Evolutionary conservation across 2,329 filamentous ascomycete species (phyloP).

Genomic region (Nemania bipapillata): DNA sequence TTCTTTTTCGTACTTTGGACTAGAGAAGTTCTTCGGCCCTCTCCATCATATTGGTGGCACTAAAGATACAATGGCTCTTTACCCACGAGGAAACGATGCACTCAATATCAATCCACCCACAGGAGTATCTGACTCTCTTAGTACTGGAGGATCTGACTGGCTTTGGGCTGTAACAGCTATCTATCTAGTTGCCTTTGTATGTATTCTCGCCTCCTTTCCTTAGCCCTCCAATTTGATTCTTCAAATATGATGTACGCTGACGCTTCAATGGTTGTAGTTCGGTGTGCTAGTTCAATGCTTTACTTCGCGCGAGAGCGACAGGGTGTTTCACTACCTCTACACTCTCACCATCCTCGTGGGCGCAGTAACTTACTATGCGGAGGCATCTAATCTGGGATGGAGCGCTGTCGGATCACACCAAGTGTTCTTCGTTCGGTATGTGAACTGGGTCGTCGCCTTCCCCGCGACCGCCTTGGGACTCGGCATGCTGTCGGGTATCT

Average conservation of each 20-base stretch:
- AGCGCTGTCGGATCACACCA: slow-evolving; percentile 53
- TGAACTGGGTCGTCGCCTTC: slow-evolving; percentile 61
- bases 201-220: background rate
- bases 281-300: slow-evolving; percentile 54
- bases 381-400: slow-evolving; percentile 62
- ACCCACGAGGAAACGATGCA: slow-evolving; percentile 54
- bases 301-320: slow-evolving; percentile 57
- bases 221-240: background rate
- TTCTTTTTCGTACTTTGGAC: background rate
- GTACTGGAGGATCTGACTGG: slow-evolving; percentile 62
- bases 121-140: slow-evolving; percentile 52
- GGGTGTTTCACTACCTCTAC: slow-evolving; percentile 65
- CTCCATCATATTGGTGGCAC: background rate
- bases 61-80: slow-evolving; percentile 6
- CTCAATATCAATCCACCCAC: slow-evolving; percentile 58
- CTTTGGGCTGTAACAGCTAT: slow-evolving; percentile 62
- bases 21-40: background rate
- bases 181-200: slow-evolving; percentile 55
- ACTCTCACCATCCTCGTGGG: slow-evolving; percentile 59
- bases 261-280: slow-evolving; percentile 41
- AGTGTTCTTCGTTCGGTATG: slow-evolving; percentile 64
- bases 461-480: slow-evolving; percentile 57
- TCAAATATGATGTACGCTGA: background rate
- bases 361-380: slow-evolving; percentile 61
- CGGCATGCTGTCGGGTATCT: slow-evolving; percentile 60